Conservation (phyloP, 169 alveolate genomes). For the Plasmodium relictum region DNA sequence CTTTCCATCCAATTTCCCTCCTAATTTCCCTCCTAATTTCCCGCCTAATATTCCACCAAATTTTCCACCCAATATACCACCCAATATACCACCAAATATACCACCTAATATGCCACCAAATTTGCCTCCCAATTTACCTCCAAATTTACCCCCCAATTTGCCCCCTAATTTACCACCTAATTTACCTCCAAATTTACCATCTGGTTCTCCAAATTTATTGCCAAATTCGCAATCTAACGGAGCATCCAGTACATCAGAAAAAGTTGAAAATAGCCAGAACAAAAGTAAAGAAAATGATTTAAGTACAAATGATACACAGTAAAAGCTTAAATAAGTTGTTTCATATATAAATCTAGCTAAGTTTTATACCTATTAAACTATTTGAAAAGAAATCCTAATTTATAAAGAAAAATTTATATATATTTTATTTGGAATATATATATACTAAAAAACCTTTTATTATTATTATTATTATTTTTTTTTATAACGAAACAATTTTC, state of each 20-base stretch:
- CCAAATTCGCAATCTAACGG: conserved; percentile 14
- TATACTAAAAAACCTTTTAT: no score
- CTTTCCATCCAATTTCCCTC: conserved; percentile 26
- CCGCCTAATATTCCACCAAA: conserved; percentile 44
- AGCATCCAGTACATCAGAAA: conserved; percentile 3
- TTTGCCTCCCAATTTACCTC: conserved; percentile 55
- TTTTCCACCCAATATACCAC: conserved; percentile 80
- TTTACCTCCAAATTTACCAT: conserved; percentile 73
- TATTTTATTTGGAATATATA: no score
- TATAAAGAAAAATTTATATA: no score
- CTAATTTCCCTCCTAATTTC: conserved; percentile 34
- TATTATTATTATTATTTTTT: no score
- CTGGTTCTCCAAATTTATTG: conserved; percentile 46
- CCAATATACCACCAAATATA: conserved; percentile 75
- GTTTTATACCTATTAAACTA: no score
- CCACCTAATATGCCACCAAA: conserved; percentile 40
- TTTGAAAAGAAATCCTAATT: no score
- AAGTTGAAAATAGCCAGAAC: conserved; percentile 15
- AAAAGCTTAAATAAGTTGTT: background rate
- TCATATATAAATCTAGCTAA: background rate
- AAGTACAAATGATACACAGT: background rate
- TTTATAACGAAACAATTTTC: no score
- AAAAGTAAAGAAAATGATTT: conserved; percentile 7
- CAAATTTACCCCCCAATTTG: conserved; percentile 54
- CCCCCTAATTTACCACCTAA: conserved; percentile 42